phyloP scores from a whole-genome alignment of 768 basidiomycete genomes.

The Boletus reticuloceps region DNA sequence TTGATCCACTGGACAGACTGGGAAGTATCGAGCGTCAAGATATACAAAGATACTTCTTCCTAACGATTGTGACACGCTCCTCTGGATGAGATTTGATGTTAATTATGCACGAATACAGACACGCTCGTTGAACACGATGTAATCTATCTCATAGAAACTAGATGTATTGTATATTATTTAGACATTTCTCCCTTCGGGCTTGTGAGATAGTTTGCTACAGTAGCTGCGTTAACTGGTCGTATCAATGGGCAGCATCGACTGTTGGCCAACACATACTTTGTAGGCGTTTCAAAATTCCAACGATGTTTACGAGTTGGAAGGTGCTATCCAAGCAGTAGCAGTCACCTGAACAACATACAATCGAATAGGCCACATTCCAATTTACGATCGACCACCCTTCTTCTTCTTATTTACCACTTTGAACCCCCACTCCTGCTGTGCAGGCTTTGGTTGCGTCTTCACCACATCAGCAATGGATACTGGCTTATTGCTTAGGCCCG shows the following conservation, averaged over 20 bases:
- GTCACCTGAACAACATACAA: constrained; percentile 15
- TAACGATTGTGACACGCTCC: constrained; percentile 7
- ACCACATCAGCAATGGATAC: constrained; percentile 88
- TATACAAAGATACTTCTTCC: constrained; percentile 52
- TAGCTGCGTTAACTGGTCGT: too few relatives aligned
- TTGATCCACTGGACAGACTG: constrained; percentile 51
- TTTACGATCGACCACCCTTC: constrained; percentile 64
- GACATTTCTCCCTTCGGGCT: background rate
- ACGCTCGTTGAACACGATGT: constrained; percentile 2
- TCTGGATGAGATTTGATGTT: constrained; percentile 4
- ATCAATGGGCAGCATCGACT: too few relatives aligned
- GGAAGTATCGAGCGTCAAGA: constrained; percentile 75
- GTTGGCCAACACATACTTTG: too few relatives aligned
- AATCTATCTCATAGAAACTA: constrained; percentile 21
- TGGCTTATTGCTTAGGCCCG: constrained; percentile 41
- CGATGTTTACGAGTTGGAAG: too few relatives aligned
- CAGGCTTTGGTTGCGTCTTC: constrained; percentile 77
- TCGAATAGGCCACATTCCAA: background rate
- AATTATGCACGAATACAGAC: constrained; percentile 7
- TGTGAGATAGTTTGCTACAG: too few relatives aligned
- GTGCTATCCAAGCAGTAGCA: constrained; percentile 26
- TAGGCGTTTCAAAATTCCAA: background rate
- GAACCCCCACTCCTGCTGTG: constrained; percentile 82
- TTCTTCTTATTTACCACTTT: constrained; percentile 97
- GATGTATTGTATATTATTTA: constrained; percentile 21